Evolutionary conservation across 2,329 filamentous ascomycete genomes (phyloP).

Genomic region (Diplodia corticola): DNA sequence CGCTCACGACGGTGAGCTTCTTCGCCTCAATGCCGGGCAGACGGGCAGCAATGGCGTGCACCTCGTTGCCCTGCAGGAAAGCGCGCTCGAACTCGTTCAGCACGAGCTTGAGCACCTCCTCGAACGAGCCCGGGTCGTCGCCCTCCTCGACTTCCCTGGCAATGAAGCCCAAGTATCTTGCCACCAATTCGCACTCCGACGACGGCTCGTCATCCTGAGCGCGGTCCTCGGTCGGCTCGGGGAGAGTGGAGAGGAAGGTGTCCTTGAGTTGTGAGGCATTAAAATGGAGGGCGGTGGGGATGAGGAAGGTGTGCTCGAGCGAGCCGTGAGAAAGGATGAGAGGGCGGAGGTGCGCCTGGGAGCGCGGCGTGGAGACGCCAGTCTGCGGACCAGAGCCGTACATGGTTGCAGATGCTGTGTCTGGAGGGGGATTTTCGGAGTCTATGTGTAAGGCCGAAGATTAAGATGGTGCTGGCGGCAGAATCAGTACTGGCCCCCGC

Average conservation of each 20-base stretch:
- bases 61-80: conserved; percentile 93
- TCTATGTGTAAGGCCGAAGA: conserved; percentile 24
- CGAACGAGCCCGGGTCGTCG: conserved; percentile 88
- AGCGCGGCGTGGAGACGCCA: conserved; percentile 94
- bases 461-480: conserved; percentile 8
- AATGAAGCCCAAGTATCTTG: conserved; percentile 88
- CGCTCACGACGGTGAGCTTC: conserved; percentile 84
- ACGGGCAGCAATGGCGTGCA: conserved; percentile 81
- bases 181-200: conserved; percentile 87
- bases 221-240: conserved; percentile 90
- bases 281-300: conserved; percentile 94
- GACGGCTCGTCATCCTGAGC: conserved; percentile 99
- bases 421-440: not conserved
- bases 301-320: conserved; percentile 93
- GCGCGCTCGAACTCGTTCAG: conserved; percentile 95
- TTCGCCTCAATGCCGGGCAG: conserved; percentile 90
- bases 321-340: conserved; percentile 89
- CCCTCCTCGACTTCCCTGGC: conserved; percentile 87
- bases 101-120: conserved; percentile 88
- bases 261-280: conserved; percentile 94
- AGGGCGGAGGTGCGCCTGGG: conserved; percentile 86
- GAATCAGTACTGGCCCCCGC: conserved; percentile 2
- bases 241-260: conserved; percentile 79
- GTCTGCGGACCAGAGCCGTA: conserved; percentile 91
- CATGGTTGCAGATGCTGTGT: conserved; percentile 55